Conservation (phyloP, 192 early-diverging fungal species). For the Obelidium mucronatum region DNA sequence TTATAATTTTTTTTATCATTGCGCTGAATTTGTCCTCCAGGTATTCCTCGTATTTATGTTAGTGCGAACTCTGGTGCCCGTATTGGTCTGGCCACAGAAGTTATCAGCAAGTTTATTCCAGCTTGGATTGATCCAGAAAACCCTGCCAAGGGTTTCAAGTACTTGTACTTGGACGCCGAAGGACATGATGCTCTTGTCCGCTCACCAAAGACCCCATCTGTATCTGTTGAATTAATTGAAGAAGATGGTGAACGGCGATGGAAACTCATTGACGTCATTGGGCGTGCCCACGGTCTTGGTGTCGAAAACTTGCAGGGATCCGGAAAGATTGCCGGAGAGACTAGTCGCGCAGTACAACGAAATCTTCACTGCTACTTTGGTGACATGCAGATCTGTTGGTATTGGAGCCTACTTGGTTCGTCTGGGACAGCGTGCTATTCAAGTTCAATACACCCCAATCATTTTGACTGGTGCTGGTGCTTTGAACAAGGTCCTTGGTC, state of each 20-base stretch:
- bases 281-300: slow-evolving; percentile 85
- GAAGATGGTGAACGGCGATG: slow-evolving; percentile 81
- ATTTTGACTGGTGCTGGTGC: slow-evolving; percentile 97
- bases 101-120: slow-evolving; percentile 83
- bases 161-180: slow-evolving; percentile 84
- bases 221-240: slow-evolving; percentile 74
- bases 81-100: slow-evolving; percentile 96
- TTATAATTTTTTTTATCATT: not conserved
- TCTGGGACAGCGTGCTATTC: slow-evolving; percentile 95
- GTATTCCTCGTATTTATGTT: slow-evolving; percentile 92
- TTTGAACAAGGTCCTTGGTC: slow-evolving; percentile 97
- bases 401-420: slow-evolving; percentile 99
- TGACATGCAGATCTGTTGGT: slow-evolving; percentile 96
- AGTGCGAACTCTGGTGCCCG: slow-evolving; percentile 99
- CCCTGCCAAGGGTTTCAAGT: slow-evolving; percentile 90
- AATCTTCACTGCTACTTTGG: slow-evolving; percentile 96
- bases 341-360: slow-evolving; percentile 95
- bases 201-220: slow-evolving; percentile 63
- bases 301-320: slow-evolving; percentile 97
- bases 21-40: slow-evolving; percentile 37
- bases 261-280: slow-evolving; percentile 89
- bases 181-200: slow-evolving; percentile 67
- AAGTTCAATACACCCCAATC: slow-evolving; percentile 98
- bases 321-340: slow-evolving; percentile 97
- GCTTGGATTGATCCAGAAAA: slow-evolving; percentile 85